Conservation (phyloP, 2,329 filamentous ascomycete species). For the Dendrostoma leiphaemia region DNA sequence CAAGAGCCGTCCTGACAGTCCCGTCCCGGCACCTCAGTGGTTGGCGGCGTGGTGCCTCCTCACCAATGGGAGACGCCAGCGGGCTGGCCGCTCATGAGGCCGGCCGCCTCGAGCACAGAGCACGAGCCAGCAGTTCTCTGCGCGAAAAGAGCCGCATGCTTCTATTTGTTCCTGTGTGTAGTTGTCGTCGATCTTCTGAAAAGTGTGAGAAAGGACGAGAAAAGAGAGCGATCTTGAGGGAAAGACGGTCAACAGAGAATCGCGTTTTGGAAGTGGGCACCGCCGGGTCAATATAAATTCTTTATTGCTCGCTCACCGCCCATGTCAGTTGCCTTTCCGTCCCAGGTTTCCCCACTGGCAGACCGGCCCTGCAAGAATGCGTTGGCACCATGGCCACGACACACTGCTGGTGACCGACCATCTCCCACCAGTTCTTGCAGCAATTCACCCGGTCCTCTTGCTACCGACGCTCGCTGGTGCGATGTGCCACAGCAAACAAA, state of each 20-base stretch:
- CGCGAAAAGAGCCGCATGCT: conserved; percentile 15
- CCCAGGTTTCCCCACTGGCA: conserved; percentile 15
- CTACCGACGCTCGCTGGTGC: background rate
- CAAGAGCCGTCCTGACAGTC: conserved; percentile 1
- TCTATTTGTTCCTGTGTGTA: background rate
- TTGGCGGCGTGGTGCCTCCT: background rate
- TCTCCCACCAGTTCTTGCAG: background rate
- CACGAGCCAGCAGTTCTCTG: conserved; percentile 20
- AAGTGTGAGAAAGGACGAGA: background rate
- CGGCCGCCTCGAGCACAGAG: background rate
- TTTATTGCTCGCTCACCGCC: conserved; percentile 15
- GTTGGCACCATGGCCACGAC: conserved; percentile 19
- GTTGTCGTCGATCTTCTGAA: background rate
- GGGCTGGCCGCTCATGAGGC: background rate
- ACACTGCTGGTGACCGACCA: conserved; percentile 11
- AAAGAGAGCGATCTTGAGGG: background rate
- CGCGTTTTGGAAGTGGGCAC: conserved; percentile 6
- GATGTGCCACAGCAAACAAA: conserved; percentile 10
- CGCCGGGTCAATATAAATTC: conserved; percentile 14
- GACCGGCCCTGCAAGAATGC: conserved; percentile 18
- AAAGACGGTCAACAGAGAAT: background rate
- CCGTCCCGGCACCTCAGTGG: conserved; percentile 15
- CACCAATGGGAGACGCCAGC: conserved; percentile 17
- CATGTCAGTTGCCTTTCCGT: background rate
- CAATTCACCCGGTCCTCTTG: background rate